Base-by-base conservation (phyloP, 192 early-diverging fungal species). In the Haplosporangium gracile region DNA sequence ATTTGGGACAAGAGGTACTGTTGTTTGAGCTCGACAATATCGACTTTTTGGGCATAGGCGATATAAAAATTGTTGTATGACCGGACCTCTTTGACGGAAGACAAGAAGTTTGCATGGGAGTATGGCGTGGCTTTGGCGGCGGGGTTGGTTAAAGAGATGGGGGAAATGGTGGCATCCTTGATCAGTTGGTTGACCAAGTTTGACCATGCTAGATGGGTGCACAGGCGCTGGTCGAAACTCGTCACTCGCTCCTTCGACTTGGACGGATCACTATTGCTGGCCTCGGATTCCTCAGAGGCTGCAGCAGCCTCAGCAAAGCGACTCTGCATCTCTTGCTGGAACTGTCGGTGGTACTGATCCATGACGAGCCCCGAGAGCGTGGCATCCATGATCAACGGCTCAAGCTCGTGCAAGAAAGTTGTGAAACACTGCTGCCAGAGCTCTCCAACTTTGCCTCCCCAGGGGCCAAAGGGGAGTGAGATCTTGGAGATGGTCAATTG, bases 321-420 rank as follows among this genome's bases (percentile, higher is more conserved):
- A 18, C 63, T 68, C 47, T 79, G 82, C 78, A 85, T 79, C 43
- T 85, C 83, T 24, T 72, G 69, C 39, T 75, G 74, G 39, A 78
- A 85, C 18, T 78, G 79, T 5, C 84, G 84, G 42, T 86, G 84
- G 36, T 81, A 86, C n/a, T 86, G 84, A 60, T 86, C 84, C 63
- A 86, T 86, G 10, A 86, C 79, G 2, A 86, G 53, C 9, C 84
- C 84, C n/a, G 84, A 86, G 13, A 77, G 68, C 1, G 84, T 75
- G 26, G 84, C 84, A 26, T 86, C 84, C n/a, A 81, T 49, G 72
- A 86, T 86, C 84, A 81, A 78, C 2, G 84, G 78, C 39, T 86
- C 84, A 0, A 86, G 78, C 3, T 80, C 84, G 39, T 78, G 51
- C 65, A 86, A 75, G 75, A 86, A 81, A 5, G 79, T 38, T 0